Conservation (phyloP, 108 stramenopile species). For the Cyclotella cryptica region DNA sequence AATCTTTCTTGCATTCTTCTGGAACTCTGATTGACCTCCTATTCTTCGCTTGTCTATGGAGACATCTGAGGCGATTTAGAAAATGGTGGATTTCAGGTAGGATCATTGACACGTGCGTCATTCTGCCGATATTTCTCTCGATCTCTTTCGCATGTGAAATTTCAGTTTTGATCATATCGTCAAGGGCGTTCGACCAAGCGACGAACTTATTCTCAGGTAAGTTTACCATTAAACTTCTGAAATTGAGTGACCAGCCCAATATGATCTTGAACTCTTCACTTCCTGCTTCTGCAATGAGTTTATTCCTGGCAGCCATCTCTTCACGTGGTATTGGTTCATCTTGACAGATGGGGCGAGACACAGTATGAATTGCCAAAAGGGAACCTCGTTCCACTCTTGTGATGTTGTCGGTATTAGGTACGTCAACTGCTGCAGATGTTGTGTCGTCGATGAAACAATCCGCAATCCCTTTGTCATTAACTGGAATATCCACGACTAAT, state of each 20-base stretch:
- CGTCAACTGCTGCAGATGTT: too few species aligned
- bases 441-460: conserved; percentile 27
- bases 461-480: conserved; percentile 12
- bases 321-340: conserved; percentile 25
- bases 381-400: neutral
- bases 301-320: conserved; percentile 20
- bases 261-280: conserved; percentile 25
- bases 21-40: neutral
- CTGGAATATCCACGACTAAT: conserved; percentile 29
- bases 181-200: conserved; percentile 21
- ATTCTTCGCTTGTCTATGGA: conserved; percentile 10
- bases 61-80: conserved; percentile 8
- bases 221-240: conserved; percentile 1
- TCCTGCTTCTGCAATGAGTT: conserved; percentile 26
- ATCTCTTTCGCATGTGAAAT: conserved; percentile 3
- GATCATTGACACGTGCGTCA: conserved; percentile 15
- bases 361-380: conserved; percentile 13
- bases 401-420: neutral
- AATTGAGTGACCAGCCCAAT: conserved; percentile 30
- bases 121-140: conserved; percentile 27
- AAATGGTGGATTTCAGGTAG: conserved; percentile 26
- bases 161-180: conserved; percentile 1
- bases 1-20: neutral
- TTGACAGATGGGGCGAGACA: neutral
- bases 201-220: conserved; percentile 36